These are phyloP conservation scores for Cladosporium cucumerinum DNA, from an alignment of 2,329 filamentous ascomycete genomes.

Conservation along the genomic window DNA sequence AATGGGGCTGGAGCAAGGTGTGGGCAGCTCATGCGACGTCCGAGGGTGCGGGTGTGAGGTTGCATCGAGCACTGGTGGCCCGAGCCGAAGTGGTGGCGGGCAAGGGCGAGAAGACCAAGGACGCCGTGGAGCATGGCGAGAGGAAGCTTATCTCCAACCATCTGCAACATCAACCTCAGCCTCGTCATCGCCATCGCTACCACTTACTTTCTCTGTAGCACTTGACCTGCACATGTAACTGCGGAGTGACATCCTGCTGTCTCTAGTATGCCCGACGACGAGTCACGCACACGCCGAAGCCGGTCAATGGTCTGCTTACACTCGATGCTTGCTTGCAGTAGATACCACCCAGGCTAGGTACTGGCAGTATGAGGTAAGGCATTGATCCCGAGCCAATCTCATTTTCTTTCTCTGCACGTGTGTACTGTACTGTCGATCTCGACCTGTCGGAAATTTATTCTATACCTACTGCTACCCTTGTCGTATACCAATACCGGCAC, in stretches of 20 bases:
- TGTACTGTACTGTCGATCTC: neutral
- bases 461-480: neutral
- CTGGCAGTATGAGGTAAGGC: neutral
- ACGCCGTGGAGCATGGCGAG: neutral
- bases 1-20: slow-evolving; percentile 15
- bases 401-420: slow-evolving; percentile 26
- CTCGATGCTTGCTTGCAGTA: neutral
- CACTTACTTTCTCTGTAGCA: too few species aligned
- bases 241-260: neutral
- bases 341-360: neutral
- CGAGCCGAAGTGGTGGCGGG: neutral
- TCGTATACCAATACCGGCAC: neutral
- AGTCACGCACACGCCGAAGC: slow-evolving; percentile 2
- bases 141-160: neutral
- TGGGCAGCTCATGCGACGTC: slow-evolving; percentile 19
- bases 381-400: neutral
- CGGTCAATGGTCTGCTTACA: neutral
- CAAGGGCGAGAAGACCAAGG: neutral
- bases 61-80: neutral
- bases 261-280: neutral
- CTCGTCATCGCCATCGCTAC: neutral
- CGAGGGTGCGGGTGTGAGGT: slow-evolving; percentile 7
- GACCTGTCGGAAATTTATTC: neutral
- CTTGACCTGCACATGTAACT: neutral
- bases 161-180: neutral